Evolutionary conservation across 257 asterid genomes (phyloP).

Genomic region (Ilex asprella): DNA sequence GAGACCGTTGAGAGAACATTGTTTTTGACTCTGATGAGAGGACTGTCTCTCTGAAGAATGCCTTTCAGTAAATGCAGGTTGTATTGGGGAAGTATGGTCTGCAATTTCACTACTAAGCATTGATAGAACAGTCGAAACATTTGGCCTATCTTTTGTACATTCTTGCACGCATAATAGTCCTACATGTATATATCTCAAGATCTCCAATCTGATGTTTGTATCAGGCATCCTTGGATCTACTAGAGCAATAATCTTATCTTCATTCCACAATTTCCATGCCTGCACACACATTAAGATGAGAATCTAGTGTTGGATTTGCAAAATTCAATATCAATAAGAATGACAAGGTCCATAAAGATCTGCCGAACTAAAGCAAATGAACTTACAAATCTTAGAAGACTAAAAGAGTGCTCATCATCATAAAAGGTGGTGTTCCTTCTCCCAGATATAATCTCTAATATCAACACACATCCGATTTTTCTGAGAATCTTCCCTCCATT

Average conservation of each 20-base stretch:
- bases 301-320: not conserved
- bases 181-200: conserved; percentile 25
- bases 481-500: conserved; percentile 47
- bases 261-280: conserved; percentile 38
- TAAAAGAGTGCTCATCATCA: conserved; percentile 33
- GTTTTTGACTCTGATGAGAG: no score
- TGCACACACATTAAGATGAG: not conserved
- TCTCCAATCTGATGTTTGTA: conserved; percentile 5
- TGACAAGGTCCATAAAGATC: not conserved
- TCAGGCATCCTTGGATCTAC: conserved; percentile 15
- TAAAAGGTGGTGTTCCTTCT: conserved; percentile 44
- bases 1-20: no score
- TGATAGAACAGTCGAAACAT: conserved; percentile 13
- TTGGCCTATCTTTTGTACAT: conserved; percentile 22
- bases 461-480: conserved; percentile 47
- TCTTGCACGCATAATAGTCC: conserved; percentile 34
- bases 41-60: not conserved
- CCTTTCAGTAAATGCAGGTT: conserved; percentile 18
- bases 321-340: not conserved
- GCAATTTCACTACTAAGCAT: conserved; percentile 38
- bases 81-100: conserved; percentile 17
- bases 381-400: conserved; percentile 59
- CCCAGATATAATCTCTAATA: conserved; percentile 51
- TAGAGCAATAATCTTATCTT: conserved; percentile 12
- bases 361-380: not conserved